Base-by-base conservation (phyloP, 495 filamentous ascomycete genomes). In the Penicillium goetzii region DNA sequence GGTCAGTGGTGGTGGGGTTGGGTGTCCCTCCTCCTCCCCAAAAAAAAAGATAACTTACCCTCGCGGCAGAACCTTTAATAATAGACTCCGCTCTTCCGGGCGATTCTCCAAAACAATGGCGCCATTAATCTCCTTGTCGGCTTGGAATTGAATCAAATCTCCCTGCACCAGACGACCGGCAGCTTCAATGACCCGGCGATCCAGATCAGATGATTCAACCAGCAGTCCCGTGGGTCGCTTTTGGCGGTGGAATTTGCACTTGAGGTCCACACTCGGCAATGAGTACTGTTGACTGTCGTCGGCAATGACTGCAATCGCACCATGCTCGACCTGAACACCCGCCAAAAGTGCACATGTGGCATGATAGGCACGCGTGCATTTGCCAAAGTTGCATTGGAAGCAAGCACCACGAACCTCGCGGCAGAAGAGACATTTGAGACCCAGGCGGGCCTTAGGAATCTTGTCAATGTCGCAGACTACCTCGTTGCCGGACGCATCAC, bases 321-420 rank as follows among this genome's bases (percentile, higher is more conserved):
- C 91, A 70, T 90, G 85, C 70, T 99, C 94, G 45, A 97, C 89
- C 66, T 93, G 86, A 10, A 98, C 93, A 41, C 96, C 95, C 45
- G 94, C 95, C 17, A 93, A 85, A 25, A 90, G 88, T 3, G 95
- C 94, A 70, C 95, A 99, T 15, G 92, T 98, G 2, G 93, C 92
- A 75, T 99, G 95, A 73, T 96, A 99, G 3, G 96, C 88, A 62
- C 94, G 83, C 26, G 90, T 90, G 73, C 95, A 99, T 75, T 97
- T 98, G 81, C 92, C 95, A 60, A 89, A 88, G 8, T 92, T 95
- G 79, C 95, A 99, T 75, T 99, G 95, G 80, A 99, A 97, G 76
- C 93, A 97, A 17, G 93, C 90, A 30, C 95, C 95, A 62, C 89
- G 92, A 72, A 92, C 95, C 52, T 92, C 94, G 38, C 92, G 91